Conservation (phyloP, 148 eudicot species). For the Cornus controversa region DNA sequence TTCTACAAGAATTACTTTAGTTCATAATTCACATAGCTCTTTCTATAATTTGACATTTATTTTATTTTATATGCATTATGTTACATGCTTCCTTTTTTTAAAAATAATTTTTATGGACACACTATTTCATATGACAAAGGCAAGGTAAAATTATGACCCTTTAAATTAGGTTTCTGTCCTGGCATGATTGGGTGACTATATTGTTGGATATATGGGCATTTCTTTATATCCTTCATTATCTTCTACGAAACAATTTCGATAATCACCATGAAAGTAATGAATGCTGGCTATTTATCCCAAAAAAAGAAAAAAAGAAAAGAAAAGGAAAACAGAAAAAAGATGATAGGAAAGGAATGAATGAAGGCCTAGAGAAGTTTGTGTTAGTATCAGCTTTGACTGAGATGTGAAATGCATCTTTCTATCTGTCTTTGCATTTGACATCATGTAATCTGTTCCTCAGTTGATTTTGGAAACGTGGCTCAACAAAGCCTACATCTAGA, state of each 20-base stretch:
- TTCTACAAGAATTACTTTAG: background rate
- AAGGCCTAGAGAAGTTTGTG: background rate
- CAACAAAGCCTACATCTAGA: too few species aligned
- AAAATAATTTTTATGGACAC: background rate
- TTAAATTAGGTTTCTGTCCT: background rate
- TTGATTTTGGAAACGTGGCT: conserved; percentile 2
- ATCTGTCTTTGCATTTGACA: background rate
- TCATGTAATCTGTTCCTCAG: background rate
- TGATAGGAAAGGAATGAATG: background rate
- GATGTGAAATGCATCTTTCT: background rate
- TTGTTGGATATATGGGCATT: background rate
- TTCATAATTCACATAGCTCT: background rate
- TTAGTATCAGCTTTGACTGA: background rate
- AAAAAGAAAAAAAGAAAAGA: background rate
- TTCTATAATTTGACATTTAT: background rate
- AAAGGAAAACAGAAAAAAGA: too few species aligned
- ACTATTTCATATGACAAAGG: background rate
- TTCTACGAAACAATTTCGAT: background rate
- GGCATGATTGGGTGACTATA: conserved; percentile 4
- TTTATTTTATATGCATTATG: background rate
- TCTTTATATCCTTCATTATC: background rate
- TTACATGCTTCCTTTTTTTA: background rate
- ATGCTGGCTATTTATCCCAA: background rate
- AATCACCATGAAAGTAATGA: background rate
- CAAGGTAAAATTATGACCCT: background rate